A percentile compares a stretch with the other conserved stretches of the same genome.
Evolutionary conservation across 202 grass and related monocot species (phyloP).

Genomic region (Hordeum pubiflorum): DNA sequence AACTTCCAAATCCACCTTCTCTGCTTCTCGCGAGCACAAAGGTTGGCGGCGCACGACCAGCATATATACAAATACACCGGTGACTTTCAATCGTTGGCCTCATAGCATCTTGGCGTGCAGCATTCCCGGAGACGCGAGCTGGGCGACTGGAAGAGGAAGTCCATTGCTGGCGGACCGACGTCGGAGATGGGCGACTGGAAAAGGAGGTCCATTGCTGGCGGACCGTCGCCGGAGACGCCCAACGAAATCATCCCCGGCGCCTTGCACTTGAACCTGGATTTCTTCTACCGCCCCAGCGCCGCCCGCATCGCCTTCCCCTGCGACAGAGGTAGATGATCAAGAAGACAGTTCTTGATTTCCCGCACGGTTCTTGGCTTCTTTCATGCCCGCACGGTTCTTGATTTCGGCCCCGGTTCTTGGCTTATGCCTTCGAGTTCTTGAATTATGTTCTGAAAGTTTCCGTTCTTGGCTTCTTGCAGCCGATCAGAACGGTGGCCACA

Average conservation of each 20-base stretch:
- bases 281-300: neutral
- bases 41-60: neutral
- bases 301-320: neutral
- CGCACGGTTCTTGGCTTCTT: neutral
- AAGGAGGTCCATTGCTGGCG: neutral
- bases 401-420: neutral
- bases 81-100: too few relatives aligned
- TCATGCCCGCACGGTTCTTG: neutral
- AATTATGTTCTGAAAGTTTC: neutral
- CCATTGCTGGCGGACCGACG: neutral
- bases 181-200: neutral
- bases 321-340: neutral
- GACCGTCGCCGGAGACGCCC: neutral
- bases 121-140: neutral
- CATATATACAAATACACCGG: neutral
- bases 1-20: neutral
- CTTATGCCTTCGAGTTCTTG: neutral
- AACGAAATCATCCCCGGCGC: neutral
- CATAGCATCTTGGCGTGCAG: neutral
- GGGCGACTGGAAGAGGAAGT: neutral
- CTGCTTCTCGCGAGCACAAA: neutral
- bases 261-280: neutral
- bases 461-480: constrained; percentile 2
- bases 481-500: neutral
- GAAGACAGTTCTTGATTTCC: neutral